phyloP scores from a whole-genome alignment of 768 basidiomycete genomes.

The Suillus subluteus region DNA sequence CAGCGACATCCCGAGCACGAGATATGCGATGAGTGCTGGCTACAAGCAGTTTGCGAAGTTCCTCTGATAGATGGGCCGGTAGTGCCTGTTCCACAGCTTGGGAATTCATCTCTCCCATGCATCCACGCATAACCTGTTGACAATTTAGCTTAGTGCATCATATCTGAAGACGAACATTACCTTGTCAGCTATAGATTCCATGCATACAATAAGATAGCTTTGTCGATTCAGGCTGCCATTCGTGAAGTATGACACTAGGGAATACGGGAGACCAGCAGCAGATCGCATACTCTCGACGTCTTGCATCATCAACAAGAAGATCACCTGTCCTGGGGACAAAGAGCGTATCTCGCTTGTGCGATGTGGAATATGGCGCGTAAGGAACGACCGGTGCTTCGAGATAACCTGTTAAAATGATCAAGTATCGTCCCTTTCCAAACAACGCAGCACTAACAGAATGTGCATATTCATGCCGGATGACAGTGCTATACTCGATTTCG shows the following conservation, averaged over 20 bases:
- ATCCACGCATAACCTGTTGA: conserved; percentile 75
- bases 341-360: conserved; percentile 71
- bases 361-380: conserved; percentile 68
- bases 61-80: conserved; percentile 65
- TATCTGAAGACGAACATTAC: conserved; percentile 39
- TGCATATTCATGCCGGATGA: conserved; percentile 84
- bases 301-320: conserved; percentile 84
- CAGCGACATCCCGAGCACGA: conserved; percentile 81
- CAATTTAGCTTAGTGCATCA: conserved; percentile 2
- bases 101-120: conserved; percentile 68
- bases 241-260: conserved; percentile 83
- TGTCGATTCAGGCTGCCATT: conserved; percentile 85
- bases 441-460: conserved; percentile 55
- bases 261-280: conserved; percentile 76
- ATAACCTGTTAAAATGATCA: conserved; percentile 55
- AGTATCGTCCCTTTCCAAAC: conserved; percentile 8
- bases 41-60: conserved; percentile 77
- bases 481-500: conserved; percentile 91
- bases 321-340: conserved; percentile 80
- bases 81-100: conserved; percentile 83
- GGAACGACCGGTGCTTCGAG: conserved; percentile 61
- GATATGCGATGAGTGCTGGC: conserved; percentile 81
- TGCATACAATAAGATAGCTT: conserved; percentile 65
- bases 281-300: conserved; percentile 90
- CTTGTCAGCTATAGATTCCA: conserved; percentile 88